These are phyloP conservation scores for Mycena leptocephala DNA, from an alignment of 768 basidiomycete genomes.

Conservation along the genomic window DNA sequence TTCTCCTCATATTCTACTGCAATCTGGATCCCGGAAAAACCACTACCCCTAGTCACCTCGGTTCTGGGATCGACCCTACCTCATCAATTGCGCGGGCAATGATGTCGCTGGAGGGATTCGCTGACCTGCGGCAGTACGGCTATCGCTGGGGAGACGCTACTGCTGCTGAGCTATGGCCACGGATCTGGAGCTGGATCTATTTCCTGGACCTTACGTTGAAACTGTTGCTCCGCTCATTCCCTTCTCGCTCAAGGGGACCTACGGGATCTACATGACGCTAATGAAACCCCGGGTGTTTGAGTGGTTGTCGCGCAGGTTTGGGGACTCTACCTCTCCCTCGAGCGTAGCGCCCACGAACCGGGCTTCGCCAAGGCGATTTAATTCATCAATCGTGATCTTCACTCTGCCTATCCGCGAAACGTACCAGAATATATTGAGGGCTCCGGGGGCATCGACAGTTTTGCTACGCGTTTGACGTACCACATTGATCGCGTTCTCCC, in stretches of 20 bases:
- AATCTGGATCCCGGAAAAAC: not conserved
- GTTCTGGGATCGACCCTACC: not conserved
- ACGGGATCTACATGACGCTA: not conserved
- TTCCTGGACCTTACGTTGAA: not conserved
- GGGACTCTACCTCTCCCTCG: not conserved
- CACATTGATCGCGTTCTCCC: not conserved
- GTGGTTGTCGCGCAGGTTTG: not conserved
- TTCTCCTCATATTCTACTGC: conserved; percentile 2
- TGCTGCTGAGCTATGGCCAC: not conserved
- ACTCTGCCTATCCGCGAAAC: not conserved
- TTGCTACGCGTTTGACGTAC: not conserved
- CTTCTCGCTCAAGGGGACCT: not conserved
- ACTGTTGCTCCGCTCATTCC: not conserved
- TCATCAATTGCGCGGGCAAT: conserved; percentile 1
- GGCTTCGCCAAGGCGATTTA: not conserved
- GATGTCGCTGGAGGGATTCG: not conserved
- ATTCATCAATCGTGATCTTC: not conserved
- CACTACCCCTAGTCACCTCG: not conserved
- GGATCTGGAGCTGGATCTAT: not conserved
- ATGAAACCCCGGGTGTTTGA: not conserved
- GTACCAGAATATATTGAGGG: not conserved
- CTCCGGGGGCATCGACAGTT: not conserved
- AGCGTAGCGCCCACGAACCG: not conserved
- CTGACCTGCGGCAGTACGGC: not conserved
- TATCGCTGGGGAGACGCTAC: not conserved